Percentiles rank a stretch among this genome's conserved stretches.
These are phyloP conservation scores for Magnusiomyces fungicola DNA, from an alignment of 1,139 yeast genomes.

Conservation along the genomic window DNA sequence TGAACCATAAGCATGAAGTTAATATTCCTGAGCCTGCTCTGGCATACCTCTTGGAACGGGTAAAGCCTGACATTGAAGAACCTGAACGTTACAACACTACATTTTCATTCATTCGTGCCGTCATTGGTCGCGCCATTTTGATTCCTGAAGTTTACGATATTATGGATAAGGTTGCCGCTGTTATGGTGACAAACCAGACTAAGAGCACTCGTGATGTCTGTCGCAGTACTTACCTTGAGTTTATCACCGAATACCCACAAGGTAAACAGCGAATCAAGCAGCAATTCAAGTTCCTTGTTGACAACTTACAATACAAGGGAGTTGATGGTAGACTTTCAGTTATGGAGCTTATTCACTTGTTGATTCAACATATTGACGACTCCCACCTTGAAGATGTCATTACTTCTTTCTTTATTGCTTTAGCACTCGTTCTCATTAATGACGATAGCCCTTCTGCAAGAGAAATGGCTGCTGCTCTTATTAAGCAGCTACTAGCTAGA, in stretches of 20 bases:
- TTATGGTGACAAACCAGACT: slow-evolving; percentile 87
- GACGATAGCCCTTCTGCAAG: slow-evolving; percentile 80
- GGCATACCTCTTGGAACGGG: slow-evolving; percentile 64
- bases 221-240: slow-evolving; percentile 75
- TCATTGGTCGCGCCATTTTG: slow-evolving; percentile 63
- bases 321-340: slow-evolving; percentile 85
- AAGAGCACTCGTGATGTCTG: slow-evolving; percentile 80
- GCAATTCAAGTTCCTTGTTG: slow-evolving; percentile 75
- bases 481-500: slow-evolving; percentile 49
- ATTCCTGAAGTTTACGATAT: slow-evolving; percentile 87
- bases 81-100: slow-evolving; percentile 87
- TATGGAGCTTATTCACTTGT: slow-evolving; percentile 72
- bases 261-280: slow-evolving; percentile 79
- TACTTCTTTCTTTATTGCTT: slow-evolving; percentile 74
- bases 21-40: slow-evolving; percentile 64
- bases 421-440: slow-evolving; percentile 68
- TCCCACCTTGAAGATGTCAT: slow-evolving; percentile 54
- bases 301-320: slow-evolving; percentile 78
- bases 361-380: slow-evolving; percentile 59
- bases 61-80: slow-evolving; percentile 85
- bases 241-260: slow-evolving; percentile 91
- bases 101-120: slow-evolving; percentile 70
- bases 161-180: slow-evolving; percentile 71
- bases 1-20: slow-evolving; percentile 62
- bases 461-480: slow-evolving; percentile 68